Base-by-base conservation (phyloP, 805 yeast genomes). In the Candida palmyrensis region DNA sequence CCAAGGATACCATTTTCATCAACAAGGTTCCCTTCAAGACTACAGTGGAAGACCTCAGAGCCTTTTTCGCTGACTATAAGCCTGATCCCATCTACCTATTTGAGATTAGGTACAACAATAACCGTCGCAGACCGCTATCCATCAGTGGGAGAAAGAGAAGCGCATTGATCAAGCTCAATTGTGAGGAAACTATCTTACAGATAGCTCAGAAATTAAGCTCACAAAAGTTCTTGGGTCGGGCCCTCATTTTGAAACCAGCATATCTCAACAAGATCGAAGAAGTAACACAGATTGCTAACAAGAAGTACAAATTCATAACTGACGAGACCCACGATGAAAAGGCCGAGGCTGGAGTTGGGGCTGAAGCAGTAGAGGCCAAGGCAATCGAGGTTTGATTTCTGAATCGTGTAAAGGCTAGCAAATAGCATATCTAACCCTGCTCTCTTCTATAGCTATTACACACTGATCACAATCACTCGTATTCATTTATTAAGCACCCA, bases 121-220 rank as follows among this genome's bases (percentile, higher is more conserved):
- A 48, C 26, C 45, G 47, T 19, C 43, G 43, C 20, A 29, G 27
- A 31, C 42, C 40, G 35, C 44, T 48, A 25, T 47, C 45, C 34
- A 53, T 63, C 39, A 55, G 53, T 19, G 62, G 58, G 29, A 58
- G 59, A 27, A 44, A 55, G 33, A 66, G 68, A 10, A 68, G 72
- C 32, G 86, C 84, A 32, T 68, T 70, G 57, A 71, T 66, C 32
- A 72, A 66, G 30, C 55, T 72, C 37, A 60, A 64, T 12, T 60
- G 62, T n/a, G 66, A 56, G 2, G 61, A 51, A 13, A 67, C 68
- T 2, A 46, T 73, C 23, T 55, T 55, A 3, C 55, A 55, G n/a
- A 75, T 80, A 2, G 55, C 73, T 28, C 59, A 48, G 13, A 49
- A 51, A 13, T 53, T 73, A 38, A 43, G 59, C 25, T 57, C 52